phyloP scores from a whole-genome alignment of 805 yeast species.

The Wickerhamiella spandovensis region DNA sequence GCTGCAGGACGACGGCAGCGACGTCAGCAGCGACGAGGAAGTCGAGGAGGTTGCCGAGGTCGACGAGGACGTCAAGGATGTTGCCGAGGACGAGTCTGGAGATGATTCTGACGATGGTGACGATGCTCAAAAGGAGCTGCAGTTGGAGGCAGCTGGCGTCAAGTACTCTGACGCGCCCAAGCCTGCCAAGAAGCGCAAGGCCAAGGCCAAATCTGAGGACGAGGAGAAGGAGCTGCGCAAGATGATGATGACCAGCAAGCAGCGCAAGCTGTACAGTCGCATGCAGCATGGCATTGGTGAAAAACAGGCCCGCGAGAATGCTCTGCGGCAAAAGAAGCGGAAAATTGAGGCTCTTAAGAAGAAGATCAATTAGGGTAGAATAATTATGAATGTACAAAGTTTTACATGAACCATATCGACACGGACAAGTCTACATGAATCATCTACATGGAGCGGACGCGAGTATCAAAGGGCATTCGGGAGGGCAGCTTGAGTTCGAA shows the following conservation, averaged over 20 bases:
- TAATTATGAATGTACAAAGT: no score
- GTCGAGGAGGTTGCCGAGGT: slow-evolving; percentile 37
- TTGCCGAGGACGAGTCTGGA: slow-evolving; percentile 15
- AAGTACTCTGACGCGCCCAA: slow-evolving; percentile 47
- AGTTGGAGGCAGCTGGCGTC: slow-evolving; percentile 82
- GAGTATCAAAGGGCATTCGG: slow-evolving; percentile 66
- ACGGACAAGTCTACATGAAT: no score
- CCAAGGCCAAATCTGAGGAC: slow-evolving; percentile 34
- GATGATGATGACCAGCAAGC: slow-evolving; percentile 97
- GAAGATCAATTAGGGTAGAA: neutral
- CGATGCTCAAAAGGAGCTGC: slow-evolving; percentile 65
- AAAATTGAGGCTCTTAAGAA: slow-evolving; percentile 25
- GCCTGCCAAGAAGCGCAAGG: slow-evolving; percentile 22
- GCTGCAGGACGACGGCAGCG: slow-evolving; percentile 38
- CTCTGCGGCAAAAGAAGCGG: slow-evolving; percentile 50
- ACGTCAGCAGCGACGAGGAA: slow-evolving; percentile 38
- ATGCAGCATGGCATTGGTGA: slow-evolving; percentile 84
- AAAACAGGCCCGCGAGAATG: slow-evolving; percentile 66
- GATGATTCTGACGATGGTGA: slow-evolving; percentile 33
- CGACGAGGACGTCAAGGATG: slow-evolving; percentile 34
- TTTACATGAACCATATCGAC: no score
- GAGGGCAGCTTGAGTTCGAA: slow-evolving; percentile 63
- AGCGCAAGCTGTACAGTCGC: slow-evolving; percentile 84
- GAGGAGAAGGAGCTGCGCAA: slow-evolving; percentile 85
- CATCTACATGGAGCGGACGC: slow-evolving; percentile 29